Evolutionary conservation across 441 rosid species (phyloP).

Genomic region (Pelargonium exstipulatum): DNA sequence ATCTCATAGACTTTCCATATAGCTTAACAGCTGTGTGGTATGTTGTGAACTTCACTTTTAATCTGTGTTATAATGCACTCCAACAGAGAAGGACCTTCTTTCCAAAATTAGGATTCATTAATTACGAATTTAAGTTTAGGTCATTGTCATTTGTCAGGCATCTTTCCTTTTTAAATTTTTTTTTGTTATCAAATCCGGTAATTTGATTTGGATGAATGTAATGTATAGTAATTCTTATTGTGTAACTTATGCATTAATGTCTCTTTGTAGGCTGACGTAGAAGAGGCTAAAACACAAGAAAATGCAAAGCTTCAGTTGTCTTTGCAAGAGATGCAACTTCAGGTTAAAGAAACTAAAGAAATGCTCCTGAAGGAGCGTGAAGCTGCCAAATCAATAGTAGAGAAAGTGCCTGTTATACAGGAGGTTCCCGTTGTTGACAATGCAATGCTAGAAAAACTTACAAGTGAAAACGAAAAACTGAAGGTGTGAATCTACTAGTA

Average conservation of each 20-base stretch:
- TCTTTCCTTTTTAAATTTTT: no score
- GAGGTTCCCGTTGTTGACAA: conserved; percentile 71
- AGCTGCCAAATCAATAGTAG: conserved; percentile 43
- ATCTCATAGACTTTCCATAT: not conserved
- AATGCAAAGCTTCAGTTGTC: conserved; percentile 58
- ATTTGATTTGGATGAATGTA: not conserved
- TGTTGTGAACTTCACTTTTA: not conserved
- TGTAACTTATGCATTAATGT: conserved; percentile 24
- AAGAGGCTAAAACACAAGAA: conserved; percentile 36
- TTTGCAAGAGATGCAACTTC: conserved; percentile 60
- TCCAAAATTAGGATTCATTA: not conserved
- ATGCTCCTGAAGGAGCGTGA: conserved; percentile 66
- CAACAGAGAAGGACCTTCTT: not conserved
- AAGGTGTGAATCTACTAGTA: conserved; percentile 41
- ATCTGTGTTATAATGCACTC: not conserved
- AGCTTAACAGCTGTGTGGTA: not conserved
- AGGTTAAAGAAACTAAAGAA: conserved; percentile 76
- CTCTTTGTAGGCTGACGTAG: conserved; percentile 66
- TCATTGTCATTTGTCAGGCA: no score
- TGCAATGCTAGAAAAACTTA: conserved; percentile 50
- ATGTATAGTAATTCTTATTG: conserved; percentile 17
- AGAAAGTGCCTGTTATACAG: conserved; percentile 58
- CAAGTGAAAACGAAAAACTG: conserved; percentile 78
- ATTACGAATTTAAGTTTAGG: not conserved
- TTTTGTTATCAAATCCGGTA: not conserved